phyloP scores from a whole-genome alignment of 2,329 filamentous ascomycete genomes.

The Metarhizium rileyi region DNA sequence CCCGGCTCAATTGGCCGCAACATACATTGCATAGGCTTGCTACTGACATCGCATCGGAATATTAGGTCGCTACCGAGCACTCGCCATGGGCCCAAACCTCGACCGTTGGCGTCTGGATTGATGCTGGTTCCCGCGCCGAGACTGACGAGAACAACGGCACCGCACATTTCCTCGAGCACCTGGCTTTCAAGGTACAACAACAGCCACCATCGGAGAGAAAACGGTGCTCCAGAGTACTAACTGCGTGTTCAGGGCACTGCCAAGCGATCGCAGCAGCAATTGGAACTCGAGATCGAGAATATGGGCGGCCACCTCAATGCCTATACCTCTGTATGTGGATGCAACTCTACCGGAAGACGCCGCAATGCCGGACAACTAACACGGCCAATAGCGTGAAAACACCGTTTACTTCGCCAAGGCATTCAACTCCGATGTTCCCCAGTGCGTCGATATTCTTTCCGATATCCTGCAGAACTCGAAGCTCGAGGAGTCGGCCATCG shows the following conservation, averaged over 20 bases:
- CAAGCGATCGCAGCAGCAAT: constrained; percentile 90
- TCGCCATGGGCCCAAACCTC: constrained; percentile 97
- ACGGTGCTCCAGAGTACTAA: constrained; percentile 1
- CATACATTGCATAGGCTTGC: constrained; percentile 10
- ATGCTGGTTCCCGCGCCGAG: constrained; percentile 95
- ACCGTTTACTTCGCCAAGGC: constrained; percentile 99
- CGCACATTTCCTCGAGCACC: constrained; percentile 98
- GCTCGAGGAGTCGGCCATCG: constrained; percentile 84
- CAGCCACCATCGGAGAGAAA: background rate
- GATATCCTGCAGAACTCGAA: constrained; percentile 99
- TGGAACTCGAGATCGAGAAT: constrained; percentile 99
- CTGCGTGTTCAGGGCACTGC: constrained; percentile 60
- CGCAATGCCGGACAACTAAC: constrained; percentile 16
- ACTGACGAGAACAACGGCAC: constrained; percentile 98
- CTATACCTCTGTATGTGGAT: constrained; percentile 82
- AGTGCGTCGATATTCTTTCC: constrained; percentile 94
- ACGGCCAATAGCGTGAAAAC: constrained; percentile 70
- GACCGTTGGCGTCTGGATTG: constrained; percentile 98
- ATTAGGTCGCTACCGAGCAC: constrained; percentile 91
- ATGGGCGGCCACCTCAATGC: constrained; percentile 99
- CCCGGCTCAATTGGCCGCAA: constrained; percentile 28
- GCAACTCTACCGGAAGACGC: constrained; percentile 13
- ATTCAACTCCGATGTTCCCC: constrained; percentile 94
- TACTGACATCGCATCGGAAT: constrained; percentile 16
- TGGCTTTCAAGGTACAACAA: constrained; percentile 87